Percentiles rank a stretch among this genome's conserved stretches.
Conservation (phyloP, 495 filamentous ascomycete species). For the Penicillium soppii region DNA sequence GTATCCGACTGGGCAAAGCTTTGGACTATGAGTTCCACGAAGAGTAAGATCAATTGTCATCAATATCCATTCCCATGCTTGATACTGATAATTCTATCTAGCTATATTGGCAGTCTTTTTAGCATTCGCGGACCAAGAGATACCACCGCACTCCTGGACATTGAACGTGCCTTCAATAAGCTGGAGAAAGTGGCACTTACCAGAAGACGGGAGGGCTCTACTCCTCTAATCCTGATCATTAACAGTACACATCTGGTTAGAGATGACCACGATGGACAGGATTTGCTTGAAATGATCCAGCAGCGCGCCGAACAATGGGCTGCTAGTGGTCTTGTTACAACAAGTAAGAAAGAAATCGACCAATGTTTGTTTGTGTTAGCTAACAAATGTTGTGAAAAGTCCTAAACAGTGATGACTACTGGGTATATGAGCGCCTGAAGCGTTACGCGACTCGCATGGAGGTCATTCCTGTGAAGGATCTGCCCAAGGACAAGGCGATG, state of each 20-base stretch:
- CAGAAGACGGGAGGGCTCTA: slow-evolving; percentile 55
- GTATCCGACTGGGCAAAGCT: slow-evolving; percentile 85
- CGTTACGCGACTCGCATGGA: slow-evolving; percentile 90
- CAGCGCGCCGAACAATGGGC: slow-evolving; percentile 97
- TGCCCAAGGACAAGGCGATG: slow-evolving; percentile 75
- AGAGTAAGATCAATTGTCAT: slow-evolving; percentile 34
- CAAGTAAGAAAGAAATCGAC: slow-evolving; percentile 37
- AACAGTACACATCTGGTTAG: slow-evolving; percentile 87
- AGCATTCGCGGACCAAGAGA: slow-evolving; percentile 91
- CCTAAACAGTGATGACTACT: slow-evolving; percentile 94
- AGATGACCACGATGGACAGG: slow-evolving; percentile 86
- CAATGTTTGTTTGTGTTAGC: background rate
- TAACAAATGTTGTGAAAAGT: slow-evolving; percentile 38
- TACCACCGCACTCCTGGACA: slow-evolving; percentile 85
- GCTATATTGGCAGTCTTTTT: slow-evolving; percentile 94
- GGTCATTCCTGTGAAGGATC: slow-evolving; percentile 75
- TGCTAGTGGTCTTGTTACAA: slow-evolving; percentile 80
- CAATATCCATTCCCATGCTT: background rate
- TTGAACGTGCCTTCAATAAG: slow-evolving; percentile 96
- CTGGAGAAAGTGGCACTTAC: slow-evolving; percentile 88
- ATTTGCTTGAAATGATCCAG: slow-evolving; percentile 91
- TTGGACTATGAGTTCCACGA: slow-evolving; percentile 90
- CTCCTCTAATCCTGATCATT: slow-evolving; percentile 81
- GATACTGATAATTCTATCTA: slow-evolving; percentile 42
- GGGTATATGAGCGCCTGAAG: slow-evolving; percentile 94